phyloP scores from a whole-genome alignment of 2,329 filamentous ascomycete genomes.

The Calcarisporium arbuscula region DNA sequence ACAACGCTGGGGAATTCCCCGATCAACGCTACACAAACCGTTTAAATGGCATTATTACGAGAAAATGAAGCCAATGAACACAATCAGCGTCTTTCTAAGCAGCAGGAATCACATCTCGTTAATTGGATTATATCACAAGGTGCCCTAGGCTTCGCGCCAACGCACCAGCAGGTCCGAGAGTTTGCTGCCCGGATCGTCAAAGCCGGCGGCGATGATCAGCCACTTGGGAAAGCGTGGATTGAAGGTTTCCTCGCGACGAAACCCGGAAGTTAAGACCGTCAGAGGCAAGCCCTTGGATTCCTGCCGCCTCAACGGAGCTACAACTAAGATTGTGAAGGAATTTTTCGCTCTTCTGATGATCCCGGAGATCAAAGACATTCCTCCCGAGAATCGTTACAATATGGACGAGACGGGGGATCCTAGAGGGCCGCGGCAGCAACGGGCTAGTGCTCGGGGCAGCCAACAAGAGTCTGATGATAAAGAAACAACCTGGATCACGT shows the following conservation, averaged over 20 bases:
- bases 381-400: constrained; percentile 2
- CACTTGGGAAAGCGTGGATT: constrained; percentile 8
- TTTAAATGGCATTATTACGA: neutral
- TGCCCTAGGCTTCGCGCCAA: neutral
- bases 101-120: constrained; percentile 6
- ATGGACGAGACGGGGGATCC: constrained; percentile 11
- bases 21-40: neutral
- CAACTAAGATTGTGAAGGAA: constrained; percentile 2
- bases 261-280: constrained; percentile 4
- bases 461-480: constrained; percentile 2
- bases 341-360: neutral
- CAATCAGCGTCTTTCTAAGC: constrained; percentile 6
- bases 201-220: constrained; percentile 2
- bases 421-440: constrained; percentile 4
- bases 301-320: neutral
- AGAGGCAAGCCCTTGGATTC: constrained; percentile 3
- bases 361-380: neutral
- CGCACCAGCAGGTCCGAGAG: constrained; percentile 5
- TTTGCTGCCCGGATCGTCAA: constrained; percentile 6
- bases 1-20: neutral
- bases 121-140: constrained; percentile 5
- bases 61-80: neutral
- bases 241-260: constrained; percentile 5
- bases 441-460: constrained; percentile 7
- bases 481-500: constrained; percentile 9